These are phyloP conservation scores for Stenocarpella maydis DNA, from an alignment of 2,329 filamentous ascomycete genomes.

Conservation along the genomic window DNA sequence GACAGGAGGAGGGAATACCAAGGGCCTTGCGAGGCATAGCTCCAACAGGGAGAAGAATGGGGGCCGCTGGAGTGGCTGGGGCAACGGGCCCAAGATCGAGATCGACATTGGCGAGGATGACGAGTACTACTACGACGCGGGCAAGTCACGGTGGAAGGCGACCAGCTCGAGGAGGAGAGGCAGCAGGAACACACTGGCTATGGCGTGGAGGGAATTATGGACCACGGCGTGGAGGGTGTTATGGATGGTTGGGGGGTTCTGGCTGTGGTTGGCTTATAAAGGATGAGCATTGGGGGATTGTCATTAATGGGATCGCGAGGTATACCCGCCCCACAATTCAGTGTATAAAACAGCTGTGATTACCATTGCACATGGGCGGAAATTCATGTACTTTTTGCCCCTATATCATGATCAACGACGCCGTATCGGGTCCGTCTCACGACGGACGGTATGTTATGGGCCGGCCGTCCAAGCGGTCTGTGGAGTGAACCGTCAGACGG, in stretches of 20 bases:
- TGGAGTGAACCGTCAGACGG: neutral
- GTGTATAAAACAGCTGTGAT: conserved; percentile 4
- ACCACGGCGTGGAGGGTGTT: conserved; percentile 68
- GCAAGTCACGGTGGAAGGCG: conserved; percentile 47
- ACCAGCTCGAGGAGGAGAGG: conserved; percentile 33
- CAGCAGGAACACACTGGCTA: conserved; percentile 48
- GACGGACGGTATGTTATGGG: neutral
- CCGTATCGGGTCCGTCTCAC: neutral
- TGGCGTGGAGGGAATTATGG: conserved; percentile 68
- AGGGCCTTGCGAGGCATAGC: conserved; percentile 50
- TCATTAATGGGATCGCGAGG: neutral
- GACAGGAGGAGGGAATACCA: conserved; percentile 41
- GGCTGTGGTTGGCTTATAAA: conserved; percentile 71
- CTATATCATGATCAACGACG: neutral
- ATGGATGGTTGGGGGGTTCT: conserved; percentile 70
- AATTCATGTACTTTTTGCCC: too few relatives aligned
- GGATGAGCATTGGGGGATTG: conserved; percentile 53
- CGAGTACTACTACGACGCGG: conserved; percentile 54
- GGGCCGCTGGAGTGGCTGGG: conserved; percentile 32
- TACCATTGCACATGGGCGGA: neutral
- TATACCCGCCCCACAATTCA: conserved; percentile 7
- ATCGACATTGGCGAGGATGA: conserved; percentile 57
- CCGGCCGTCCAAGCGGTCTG: neutral
- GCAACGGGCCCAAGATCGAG: conserved; percentile 58
- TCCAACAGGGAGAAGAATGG: conserved; percentile 48